Evolutionary conservation across 257 asterid genomes (phyloP).

Genomic region (Lavandula angustifolia): DNA sequence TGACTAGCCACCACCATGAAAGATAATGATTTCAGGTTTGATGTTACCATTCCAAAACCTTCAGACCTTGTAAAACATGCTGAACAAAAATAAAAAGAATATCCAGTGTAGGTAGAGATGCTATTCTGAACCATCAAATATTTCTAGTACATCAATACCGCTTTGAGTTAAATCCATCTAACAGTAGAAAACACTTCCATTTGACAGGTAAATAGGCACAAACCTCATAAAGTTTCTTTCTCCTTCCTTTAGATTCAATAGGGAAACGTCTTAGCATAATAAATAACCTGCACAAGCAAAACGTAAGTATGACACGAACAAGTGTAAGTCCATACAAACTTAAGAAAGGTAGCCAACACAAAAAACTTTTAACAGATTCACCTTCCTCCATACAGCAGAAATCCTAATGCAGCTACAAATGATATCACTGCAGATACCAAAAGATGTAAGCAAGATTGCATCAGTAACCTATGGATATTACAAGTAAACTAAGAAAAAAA

Average conservation of each 20-base stretch:
- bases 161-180: conserved; percentile 18
- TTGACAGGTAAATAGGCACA: conserved; percentile 29
- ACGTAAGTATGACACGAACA: conserved; percentile 14
- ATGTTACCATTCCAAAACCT: conserved; percentile 18
- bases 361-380: conserved; percentile 33
- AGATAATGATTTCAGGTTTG: conserved; percentile 2
- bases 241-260: conserved; percentile 93
- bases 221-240: conserved; percentile 95
- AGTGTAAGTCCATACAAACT: conserved; percentile 9
- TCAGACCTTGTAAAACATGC: neutral
- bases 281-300: conserved; percentile 61
- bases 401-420: conserved; percentile 83
- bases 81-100: neutral
- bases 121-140: neutral
- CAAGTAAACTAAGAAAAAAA: conserved; percentile 25
- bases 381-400: conserved; percentile 97
- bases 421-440: conserved; percentile 74
- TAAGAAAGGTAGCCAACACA: conserved; percentile 16
- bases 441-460: conserved; percentile 35
- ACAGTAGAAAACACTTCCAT: neutral
- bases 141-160: neutral
- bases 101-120: conserved; percentile 6
- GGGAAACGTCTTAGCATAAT: conserved; percentile 90
- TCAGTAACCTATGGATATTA: conserved; percentile 16
- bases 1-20: conserved; percentile 11